Conservation (phyloP, 2,329 filamentous ascomycete species). For the Corniculantispora saksenae region DNA sequence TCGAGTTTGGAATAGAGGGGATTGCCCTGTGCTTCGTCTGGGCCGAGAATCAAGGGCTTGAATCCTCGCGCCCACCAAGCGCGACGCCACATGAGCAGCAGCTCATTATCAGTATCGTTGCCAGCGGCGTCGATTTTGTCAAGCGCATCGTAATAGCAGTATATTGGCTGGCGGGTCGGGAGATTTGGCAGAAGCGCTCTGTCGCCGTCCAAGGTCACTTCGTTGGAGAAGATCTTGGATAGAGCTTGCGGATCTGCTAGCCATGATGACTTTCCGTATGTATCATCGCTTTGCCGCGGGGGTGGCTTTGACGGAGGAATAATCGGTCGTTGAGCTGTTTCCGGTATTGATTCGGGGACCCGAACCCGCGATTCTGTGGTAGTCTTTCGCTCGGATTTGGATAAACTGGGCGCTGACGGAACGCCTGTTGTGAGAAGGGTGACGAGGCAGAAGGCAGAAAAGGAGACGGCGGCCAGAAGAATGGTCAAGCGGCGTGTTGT, state of each 20-base stretch:
- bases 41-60: conserved; percentile 76
- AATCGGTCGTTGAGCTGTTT: conserved; percentile 65
- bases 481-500: conserved; percentile 54
- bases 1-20: conserved; percentile 75
- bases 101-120: conserved; percentile 71
- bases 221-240: conserved; percentile 79
- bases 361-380: conserved; percentile 47
- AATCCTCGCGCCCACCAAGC: conserved; percentile 98
- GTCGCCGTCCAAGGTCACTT: conserved; percentile 77
- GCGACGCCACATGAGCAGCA: conserved; percentile 84
- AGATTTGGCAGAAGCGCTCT: conserved; percentile 81
- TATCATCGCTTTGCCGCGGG: conserved; percentile 74
- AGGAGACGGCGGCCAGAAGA: conserved; percentile 50
- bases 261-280: conserved; percentile 78
- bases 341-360: conserved; percentile 43
- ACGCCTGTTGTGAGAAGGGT: conserved; percentile 52
- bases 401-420: conserved; percentile 50
- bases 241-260: conserved; percentile 88
- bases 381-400: conserved; percentile 51
- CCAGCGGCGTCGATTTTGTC: conserved; percentile 61
- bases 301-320: conserved; percentile 69
- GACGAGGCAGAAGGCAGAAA: conserved; percentile 57
- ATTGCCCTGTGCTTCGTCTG: conserved; percentile 80
- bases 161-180: conserved; percentile 69
- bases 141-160: conserved; percentile 84